phyloP scores from a whole-genome alignment of 257 asterid genomes.

The Nicotiana tabacum region DNA sequence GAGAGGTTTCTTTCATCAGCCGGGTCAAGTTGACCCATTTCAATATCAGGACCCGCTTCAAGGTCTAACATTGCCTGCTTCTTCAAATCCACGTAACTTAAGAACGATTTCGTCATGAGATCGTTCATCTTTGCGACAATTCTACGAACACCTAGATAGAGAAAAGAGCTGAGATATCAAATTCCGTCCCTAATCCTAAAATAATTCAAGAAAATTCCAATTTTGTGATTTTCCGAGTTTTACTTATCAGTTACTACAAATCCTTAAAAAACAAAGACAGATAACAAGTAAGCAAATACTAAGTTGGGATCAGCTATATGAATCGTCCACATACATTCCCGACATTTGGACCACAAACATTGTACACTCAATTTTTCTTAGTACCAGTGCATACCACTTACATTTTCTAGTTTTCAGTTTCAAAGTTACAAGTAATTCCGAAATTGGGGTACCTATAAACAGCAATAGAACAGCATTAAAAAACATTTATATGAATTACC shows the following conservation, averaged over 20 bases:
- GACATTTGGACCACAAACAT: too few species aligned
- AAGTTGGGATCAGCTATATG: neutral
- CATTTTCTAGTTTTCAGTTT: neutral
- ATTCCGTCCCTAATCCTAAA: neutral
- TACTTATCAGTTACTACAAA: neutral
- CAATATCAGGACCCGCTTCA: slow-evolving; percentile 48
- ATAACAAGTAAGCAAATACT: neutral
- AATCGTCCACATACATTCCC: neutral
- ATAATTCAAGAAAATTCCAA: neutral
- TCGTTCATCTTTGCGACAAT: slow-evolving; percentile 62
- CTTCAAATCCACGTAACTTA: slow-evolving; percentile 74
- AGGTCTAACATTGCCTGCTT: slow-evolving; percentile 66
- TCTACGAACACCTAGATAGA: slow-evolving; percentile 19
- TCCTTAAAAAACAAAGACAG: neutral
- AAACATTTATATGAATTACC: neutral
- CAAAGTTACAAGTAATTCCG: neutral
- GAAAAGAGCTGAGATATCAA: neutral
- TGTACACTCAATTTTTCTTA: too few species aligned
- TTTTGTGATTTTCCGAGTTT: neutral
- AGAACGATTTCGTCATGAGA: slow-evolving; percentile 68
- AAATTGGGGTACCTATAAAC: neutral
- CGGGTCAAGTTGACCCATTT: slow-evolving; percentile 65
- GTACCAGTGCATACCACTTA: too few species aligned
- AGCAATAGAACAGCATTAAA: neutral
- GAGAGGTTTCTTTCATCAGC: slow-evolving; percentile 48